These are phyloP conservation scores for Penicillium sp. DNA, from an alignment of 2,329 filamentous ascomycete genomes.

Conservation along the genomic window DNA sequence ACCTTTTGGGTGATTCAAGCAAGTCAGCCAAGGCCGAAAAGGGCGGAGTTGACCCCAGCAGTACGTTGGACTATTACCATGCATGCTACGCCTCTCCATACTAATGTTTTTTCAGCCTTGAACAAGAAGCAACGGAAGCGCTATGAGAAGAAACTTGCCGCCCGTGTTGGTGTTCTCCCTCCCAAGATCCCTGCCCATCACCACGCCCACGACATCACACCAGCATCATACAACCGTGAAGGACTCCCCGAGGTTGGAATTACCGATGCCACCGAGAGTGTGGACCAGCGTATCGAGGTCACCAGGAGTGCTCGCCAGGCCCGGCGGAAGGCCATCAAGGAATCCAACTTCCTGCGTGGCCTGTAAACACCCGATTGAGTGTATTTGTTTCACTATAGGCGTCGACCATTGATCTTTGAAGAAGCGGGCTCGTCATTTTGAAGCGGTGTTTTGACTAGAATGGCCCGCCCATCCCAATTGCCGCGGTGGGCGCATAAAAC, in stretches of 20 bases:
- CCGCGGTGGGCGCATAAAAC: conserved; percentile 13
- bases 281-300: conserved; percentile 42
- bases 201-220: conserved; percentile 47
- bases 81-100: not conserved
- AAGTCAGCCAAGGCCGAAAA: conserved; percentile 32
- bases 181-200: conserved; percentile 47
- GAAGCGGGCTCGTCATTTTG: conserved; percentile 10
- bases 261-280: conserved; percentile 36
- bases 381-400: conserved; percentile 3
- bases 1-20: conserved; percentile 40
- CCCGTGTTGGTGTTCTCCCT: conserved; percentile 39
- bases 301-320: conserved; percentile 47
- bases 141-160: conserved; percentile 49
- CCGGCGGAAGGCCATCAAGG: conserved; percentile 48
- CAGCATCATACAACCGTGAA: conserved; percentile 35
- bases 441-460: conserved; percentile 4
- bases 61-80: conserved; percentile 29
- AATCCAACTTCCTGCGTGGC: conserved; percentile 50
- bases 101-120: conserved; percentile 35
- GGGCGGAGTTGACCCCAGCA: conserved; percentile 41
- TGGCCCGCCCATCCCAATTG: conserved; percentile 1
- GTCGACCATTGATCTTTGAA: conserved; percentile 3
- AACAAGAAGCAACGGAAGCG: conserved; percentile 50
- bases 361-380: conserved; percentile 32
- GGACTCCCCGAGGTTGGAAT: conserved; percentile 25